Evolutionary conservation across 208 protist species (phyloP).

Genomic region (Phytomonas serpens): DNA sequence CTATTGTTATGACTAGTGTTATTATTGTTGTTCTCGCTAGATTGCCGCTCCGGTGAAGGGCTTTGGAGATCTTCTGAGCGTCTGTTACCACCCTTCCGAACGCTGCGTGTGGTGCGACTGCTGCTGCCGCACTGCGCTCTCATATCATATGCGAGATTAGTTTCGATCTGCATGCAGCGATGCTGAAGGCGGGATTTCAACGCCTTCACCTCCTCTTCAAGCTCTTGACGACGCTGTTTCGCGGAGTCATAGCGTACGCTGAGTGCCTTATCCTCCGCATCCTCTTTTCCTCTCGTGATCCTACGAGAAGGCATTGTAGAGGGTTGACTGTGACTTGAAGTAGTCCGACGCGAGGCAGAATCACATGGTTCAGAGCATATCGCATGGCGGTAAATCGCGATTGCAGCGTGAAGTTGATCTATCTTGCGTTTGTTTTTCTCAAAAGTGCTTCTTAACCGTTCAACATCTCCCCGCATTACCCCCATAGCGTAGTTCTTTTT

Average conservation of each 20-base stretch:
- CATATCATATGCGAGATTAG: conserved; percentile 5
- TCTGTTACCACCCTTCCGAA: neutral
- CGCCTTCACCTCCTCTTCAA: conserved; percentile 16
- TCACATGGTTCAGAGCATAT: conserved; percentile 6
- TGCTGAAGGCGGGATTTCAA: conserved; percentile 14
- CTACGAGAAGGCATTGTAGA: neutral
- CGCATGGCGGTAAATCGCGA: conserved; percentile 40
- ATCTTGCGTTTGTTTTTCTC: conserved; percentile 21
- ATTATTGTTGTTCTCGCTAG: conserved; percentile 14
- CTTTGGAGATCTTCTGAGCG: neutral
- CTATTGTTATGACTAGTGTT: conserved; percentile 4
- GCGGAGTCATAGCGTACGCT: conserved; percentile 11
- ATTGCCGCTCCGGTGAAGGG: neutral
- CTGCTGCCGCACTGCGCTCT: neutral
- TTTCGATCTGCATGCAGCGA: conserved; percentile 18
- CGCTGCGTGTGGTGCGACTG: neutral
- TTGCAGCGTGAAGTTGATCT: conserved; percentile 22
- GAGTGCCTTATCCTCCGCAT: conserved; percentile 1
- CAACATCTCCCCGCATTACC: neutral
- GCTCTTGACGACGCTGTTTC: conserved; percentile 16
- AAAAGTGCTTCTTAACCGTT: neutral
- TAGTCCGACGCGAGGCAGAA: neutral
- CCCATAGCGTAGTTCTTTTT: conserved; percentile 13
- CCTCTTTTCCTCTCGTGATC: neutral
- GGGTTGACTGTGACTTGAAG: neutral